Base-by-base conservation (phyloP, 78 protist species). In the Dictyostelium brefeldianum region DNA sequence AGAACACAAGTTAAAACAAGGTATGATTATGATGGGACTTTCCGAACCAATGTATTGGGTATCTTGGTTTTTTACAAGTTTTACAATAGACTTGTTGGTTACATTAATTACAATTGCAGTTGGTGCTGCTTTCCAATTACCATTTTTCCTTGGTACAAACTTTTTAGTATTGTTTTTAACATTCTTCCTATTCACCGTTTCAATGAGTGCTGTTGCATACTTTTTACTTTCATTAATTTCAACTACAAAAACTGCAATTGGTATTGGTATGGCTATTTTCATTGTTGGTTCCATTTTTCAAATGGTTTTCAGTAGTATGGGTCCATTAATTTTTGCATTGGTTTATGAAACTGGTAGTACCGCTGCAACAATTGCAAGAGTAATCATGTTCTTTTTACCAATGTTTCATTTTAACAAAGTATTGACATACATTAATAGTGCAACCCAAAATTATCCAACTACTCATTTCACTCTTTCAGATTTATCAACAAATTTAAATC, bases 11-110 rank as follows among this genome's bases (percentile, higher is more conserved):
- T 43, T 92, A 6, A 80, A 82, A 17, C 73, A 54, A 18, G 87
- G 89, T 57, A 92, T 92, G 96, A 48, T 59, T 15, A 81, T 92
- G 89, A 92, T 92, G 92, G 96, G 96, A 9, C 81, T 92, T 4
- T 50, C 50, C 29, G 96, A 78, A 5, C 41, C 81, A 22, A 82
- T 73, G 56, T 92, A 92, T 65, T 92, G 83, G 89, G 51, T 83
- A 5, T 47, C 81, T 53, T 92, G 96, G 96, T 82, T 74, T 18
- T 64, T 92, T 8, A 75, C 77, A 2, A 65, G 89, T 48, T 14
- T 90, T 4, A 31, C 79, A n/a, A 22, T 77, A 0, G 78, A 80
- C 31, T 14, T 90, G 4, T 31, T 92, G 0, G 20, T 83, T 3
- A 57, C 90, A 7, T 31, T 78, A 7, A 74, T 92, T 53, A 81